These are phyloP conservation scores for Kwoniella sp. DNA, from an alignment of 768 basidiomycete species.

Conservation along the genomic window DNA sequence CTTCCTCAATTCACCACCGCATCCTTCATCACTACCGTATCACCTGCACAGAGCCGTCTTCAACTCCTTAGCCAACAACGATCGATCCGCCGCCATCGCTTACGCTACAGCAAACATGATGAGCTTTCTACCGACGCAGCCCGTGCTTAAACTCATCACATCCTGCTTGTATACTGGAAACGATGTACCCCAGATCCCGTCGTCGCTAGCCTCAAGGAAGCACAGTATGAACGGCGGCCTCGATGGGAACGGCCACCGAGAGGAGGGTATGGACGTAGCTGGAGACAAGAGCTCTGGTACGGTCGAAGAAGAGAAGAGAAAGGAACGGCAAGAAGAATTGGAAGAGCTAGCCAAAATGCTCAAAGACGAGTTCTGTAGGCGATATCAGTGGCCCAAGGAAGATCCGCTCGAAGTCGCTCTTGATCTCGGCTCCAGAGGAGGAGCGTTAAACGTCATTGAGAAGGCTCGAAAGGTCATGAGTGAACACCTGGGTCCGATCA, in stretches of 20 bases:
- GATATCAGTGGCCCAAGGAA: slow-evolving; percentile 83
- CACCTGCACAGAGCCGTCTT: slow-evolving; percentile 88
- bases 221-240: neutral
- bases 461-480: slow-evolving; percentile 93
- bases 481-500: slow-evolving; percentile 90
- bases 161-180: slow-evolving; percentile 58
- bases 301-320: slow-evolving; percentile 7
- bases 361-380: slow-evolving; percentile 83
- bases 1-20: slow-evolving; percentile 65
- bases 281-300: neutral
- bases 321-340: slow-evolving; percentile 1
- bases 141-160: slow-evolving; percentile 48
- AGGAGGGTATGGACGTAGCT: neutral
- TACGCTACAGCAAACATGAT: slow-evolving; percentile 69
- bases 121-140: slow-evolving; percentile 65
- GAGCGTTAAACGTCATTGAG: slow-evolving; percentile 86
- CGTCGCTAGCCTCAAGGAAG: neutral
- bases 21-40: slow-evolving; percentile 82
- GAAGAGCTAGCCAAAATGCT: slow-evolving; percentile 70
- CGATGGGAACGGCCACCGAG: neutral
- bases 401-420: slow-evolving; percentile 84
- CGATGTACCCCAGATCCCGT: slow-evolving; percentile 59
- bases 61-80: slow-evolving; percentile 67
- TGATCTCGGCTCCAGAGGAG: slow-evolving; percentile 82
- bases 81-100: slow-evolving; percentile 62